phyloP scores from a whole-genome alignment of 352 stramenopile species.

The Pythium aquatile region DNA sequence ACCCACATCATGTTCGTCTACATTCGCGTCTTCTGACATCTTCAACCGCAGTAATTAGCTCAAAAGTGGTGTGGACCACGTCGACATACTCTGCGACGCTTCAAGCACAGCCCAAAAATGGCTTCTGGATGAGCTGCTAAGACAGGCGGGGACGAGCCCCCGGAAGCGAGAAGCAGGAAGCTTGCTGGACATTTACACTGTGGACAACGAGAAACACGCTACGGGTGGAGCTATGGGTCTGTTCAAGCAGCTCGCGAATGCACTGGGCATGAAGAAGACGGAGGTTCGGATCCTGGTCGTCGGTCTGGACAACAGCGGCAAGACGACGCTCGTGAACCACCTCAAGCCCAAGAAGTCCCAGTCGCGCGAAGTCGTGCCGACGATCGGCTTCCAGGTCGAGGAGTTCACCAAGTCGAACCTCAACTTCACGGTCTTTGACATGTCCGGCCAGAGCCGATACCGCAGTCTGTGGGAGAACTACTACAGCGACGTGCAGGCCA shows the following conservation, averaged over 20 bases:
- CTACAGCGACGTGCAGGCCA: slow-evolving; percentile 82
- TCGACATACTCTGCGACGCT: not conserved
- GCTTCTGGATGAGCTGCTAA: slow-evolving; percentile 4
- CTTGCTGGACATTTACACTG: not conserved
- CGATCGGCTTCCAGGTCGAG: slow-evolving; percentile 90
- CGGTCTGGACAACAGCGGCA: slow-evolving; percentile 89
- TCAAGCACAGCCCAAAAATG: not conserved
- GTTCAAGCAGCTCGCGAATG: slow-evolving; percentile 79
- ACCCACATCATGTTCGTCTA: slow-evolving; percentile 14
- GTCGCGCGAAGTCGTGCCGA: slow-evolving; percentile 81
- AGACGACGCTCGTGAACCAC: slow-evolving; percentile 92
- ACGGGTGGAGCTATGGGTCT: slow-evolving; percentile 54
- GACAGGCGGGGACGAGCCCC: not conserved
- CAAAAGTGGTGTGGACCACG: slow-evolving; percentile 13
- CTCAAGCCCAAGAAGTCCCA: slow-evolving; percentile 89
- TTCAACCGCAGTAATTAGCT: slow-evolving; percentile 4
- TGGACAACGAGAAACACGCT: not conserved
- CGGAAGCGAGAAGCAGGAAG: not conserved
- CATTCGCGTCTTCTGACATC: slow-evolving; percentile 16
- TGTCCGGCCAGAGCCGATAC: slow-evolving; percentile 85
- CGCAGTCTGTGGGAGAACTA: slow-evolving; percentile 85
- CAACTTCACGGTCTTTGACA: slow-evolving; percentile 92
- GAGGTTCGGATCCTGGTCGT: slow-evolving; percentile 88
- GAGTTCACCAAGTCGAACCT: slow-evolving; percentile 89
- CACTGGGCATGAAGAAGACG: slow-evolving; percentile 80